phyloP scores from a whole-genome alignment of 2,329 filamentous ascomycete species.

The Juglanconis oblonga region DNA sequence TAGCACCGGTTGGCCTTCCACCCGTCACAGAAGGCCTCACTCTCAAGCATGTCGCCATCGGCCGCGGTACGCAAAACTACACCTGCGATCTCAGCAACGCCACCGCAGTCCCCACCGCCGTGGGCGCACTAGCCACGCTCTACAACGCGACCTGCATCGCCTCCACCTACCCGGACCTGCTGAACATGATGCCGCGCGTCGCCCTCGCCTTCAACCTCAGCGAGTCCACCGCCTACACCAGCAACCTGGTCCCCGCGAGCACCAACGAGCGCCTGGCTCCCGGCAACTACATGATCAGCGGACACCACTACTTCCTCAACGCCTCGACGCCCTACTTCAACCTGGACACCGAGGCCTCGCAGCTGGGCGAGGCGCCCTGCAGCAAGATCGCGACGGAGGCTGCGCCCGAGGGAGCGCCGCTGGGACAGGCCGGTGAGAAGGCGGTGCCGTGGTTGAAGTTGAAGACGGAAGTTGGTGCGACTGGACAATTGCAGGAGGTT shows the following conservation, averaged over 20 bases:
- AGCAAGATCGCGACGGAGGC: conserved; percentile 57
- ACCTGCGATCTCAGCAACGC: conserved; percentile 67
- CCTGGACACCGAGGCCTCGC: conserved; percentile 55
- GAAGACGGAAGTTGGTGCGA: conserved; percentile 43
- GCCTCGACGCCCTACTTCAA: conserved; percentile 75
- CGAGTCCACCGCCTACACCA: conserved; percentile 28
- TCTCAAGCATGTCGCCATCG: conserved; percentile 77
- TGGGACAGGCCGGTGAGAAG: conserved; percentile 60
- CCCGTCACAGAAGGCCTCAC: conserved; percentile 56
- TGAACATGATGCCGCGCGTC: conserved; percentile 62
- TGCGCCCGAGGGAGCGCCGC: conserved; percentile 61
- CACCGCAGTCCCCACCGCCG: conserved; percentile 58
- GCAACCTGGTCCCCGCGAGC: conserved; percentile 15
- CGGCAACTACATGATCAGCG: conserved; percentile 62
- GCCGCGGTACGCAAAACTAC: conserved; percentile 92
- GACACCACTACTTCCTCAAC: conserved; percentile 78
- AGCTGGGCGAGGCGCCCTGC: conserved; percentile 60
- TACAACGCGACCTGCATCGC: conserved; percentile 86
- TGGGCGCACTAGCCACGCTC: conserved; percentile 77
- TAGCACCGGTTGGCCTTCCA: conserved; percentile 59
- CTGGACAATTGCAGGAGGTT: conserved; percentile 66
- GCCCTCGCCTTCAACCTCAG: conserved; percentile 64
- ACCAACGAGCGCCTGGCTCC: conserved; percentile 42
- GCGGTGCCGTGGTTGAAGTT: conserved; percentile 75
- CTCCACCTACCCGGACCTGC: conserved; percentile 63